Evolutionary conservation across 495 filamentous ascomycete species (phyloP).

Genomic region (Alectoria sarmentosa): DNA sequence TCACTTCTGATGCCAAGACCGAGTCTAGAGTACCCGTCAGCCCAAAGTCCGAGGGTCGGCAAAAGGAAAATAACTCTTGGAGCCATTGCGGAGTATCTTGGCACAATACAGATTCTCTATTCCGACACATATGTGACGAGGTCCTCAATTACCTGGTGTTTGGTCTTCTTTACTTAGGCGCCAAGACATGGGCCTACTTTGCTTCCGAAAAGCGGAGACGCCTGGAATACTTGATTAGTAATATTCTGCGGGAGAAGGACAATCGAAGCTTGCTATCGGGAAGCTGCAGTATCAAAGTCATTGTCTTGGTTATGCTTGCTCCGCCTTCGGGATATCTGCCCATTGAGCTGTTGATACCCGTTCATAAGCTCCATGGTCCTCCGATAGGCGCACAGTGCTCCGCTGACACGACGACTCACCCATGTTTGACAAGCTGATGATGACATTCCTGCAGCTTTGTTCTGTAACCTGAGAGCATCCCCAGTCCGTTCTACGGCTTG

Average conservation of each 20-base stretch:
- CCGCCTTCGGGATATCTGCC: not conserved
- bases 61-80: too few relatives aligned
- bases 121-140: too few relatives aligned
- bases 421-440: not conserved
- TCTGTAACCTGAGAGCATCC: not conserved
- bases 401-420: not conserved
- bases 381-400: not conserved
- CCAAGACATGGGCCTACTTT: too few relatives aligned
- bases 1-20: not conserved
- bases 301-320: conserved; percentile 6
- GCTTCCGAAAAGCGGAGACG: too few relatives aligned
- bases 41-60: too few relatives aligned
- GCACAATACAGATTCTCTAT: too few relatives aligned
- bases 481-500: not conserved
- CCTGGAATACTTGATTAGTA: too few relatives aligned
- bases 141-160: too few relatives aligned
- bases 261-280: not conserved
- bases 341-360: not conserved
- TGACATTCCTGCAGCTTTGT: not conserved
- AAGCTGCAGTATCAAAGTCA: not conserved
- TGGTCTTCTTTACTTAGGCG: too few relatives aligned
- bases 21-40: too few relatives aligned
- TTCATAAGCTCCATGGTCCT: not conserved
- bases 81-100: too few relatives aligned
- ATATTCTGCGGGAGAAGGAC: not conserved